phyloP scores from a whole-genome alignment of 345 rosid species.

The thale cress (Arabidopsis thaliana) region DNA sequence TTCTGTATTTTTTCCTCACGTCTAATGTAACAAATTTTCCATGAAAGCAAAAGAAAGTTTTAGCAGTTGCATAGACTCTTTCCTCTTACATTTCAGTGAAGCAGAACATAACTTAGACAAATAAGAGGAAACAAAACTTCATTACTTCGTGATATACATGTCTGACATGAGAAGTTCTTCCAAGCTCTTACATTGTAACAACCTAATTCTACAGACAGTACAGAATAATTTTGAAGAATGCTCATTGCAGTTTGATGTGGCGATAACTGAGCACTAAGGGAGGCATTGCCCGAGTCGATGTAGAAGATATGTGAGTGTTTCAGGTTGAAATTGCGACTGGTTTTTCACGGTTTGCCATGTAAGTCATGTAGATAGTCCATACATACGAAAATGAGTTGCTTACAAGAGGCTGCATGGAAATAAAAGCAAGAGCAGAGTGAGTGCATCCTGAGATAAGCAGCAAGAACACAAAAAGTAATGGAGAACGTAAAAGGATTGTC shows the following conservation, averaged over 20 bases:
- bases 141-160: conserved; percentile 6
- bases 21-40: conserved; percentile 43
- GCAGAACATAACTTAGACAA: conserved; percentile 10
- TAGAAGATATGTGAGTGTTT: conserved; percentile 15
- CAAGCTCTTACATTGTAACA: conserved; percentile 7
- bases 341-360: conserved; percentile 77
- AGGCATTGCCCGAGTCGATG: background rate
- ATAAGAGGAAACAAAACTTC: conserved; percentile 10
- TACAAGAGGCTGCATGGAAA: conserved; percentile 67
- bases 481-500: background rate
- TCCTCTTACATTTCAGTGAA: background rate
- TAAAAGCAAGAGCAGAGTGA: conserved; percentile 8
- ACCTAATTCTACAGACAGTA: conserved; percentile 2
- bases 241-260: conserved; percentile 17
- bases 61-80: background rate
- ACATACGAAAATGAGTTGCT: conserved; percentile 86
- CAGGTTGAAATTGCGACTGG: conserved; percentile 46
- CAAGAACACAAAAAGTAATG: background rate
- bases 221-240: background rate
- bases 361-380: conserved; percentile 89
- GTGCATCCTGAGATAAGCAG: background rate
- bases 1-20: conserved; percentile 3
- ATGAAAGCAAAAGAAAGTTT: conserved; percentile 29
- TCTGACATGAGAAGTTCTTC: background rate
- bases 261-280: background rate